Evolutionary conservation across 176 grass and related monocot genomes (phyloP).

Genomic region (Phyllostachys edulis): DNA sequence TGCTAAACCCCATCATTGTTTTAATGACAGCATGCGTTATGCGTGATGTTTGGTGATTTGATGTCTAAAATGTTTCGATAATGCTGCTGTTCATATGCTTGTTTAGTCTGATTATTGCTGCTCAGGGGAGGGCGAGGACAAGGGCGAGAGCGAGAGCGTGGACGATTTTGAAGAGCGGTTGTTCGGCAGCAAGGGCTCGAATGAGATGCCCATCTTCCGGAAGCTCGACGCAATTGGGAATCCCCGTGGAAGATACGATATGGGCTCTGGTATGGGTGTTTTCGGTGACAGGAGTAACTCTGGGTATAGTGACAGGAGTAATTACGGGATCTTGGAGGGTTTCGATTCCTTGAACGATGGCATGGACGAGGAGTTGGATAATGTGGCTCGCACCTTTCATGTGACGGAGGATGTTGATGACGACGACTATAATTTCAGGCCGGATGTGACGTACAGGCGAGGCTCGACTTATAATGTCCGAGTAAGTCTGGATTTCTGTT

Average conservation of each 20-base stretch:
- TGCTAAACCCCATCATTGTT: background rate
- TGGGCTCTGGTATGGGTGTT: slow-evolving; percentile 27
- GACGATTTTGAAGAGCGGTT: slow-evolving; percentile 54
- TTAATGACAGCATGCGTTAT: background rate
- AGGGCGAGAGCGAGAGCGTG: slow-evolving; percentile 1
- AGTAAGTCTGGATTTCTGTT: slow-evolving; percentile 42
- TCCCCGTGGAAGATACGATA: slow-evolving; percentile 17
- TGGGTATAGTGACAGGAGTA: slow-evolving; percentile 1
- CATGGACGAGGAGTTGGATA: slow-evolving; percentile 50
- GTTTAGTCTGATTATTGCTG: slow-evolving; percentile 21
- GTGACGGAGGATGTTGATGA: slow-evolving; percentile 38
- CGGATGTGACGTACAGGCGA: slow-evolving; percentile 53
- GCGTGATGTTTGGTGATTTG: slow-evolving; percentile 7
- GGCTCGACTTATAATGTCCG: slow-evolving; percentile 52
- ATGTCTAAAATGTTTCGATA: background rate
- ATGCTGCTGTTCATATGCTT: background rate
- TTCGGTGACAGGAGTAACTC: slow-evolving; percentile 29
- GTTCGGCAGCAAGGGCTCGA: slow-evolving; percentile 25
- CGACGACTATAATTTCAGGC: slow-evolving; percentile 58
- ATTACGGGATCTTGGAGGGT: background rate
- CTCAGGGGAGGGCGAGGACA: background rate
- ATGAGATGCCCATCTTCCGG: slow-evolving; percentile 26
- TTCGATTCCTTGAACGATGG: slow-evolving; percentile 67
- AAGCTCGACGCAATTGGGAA: slow-evolving; percentile 56
- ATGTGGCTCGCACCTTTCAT: slow-evolving; percentile 38